Conservation (phyloP, 768 basidiomycete genomes). For the Galerina sulciceps region DNA sequence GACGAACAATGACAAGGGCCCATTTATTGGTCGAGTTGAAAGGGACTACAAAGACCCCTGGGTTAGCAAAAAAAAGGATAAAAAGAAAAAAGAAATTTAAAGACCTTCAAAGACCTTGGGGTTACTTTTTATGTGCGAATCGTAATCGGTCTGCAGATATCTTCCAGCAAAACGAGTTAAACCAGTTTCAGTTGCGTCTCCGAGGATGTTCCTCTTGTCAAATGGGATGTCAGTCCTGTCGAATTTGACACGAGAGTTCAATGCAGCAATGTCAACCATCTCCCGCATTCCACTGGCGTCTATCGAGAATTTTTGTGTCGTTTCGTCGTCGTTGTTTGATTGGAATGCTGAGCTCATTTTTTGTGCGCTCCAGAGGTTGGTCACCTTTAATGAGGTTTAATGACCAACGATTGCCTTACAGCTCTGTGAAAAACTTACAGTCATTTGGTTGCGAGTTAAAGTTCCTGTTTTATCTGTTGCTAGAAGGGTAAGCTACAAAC, state of each 20-base stretch:
- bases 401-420: background rate
- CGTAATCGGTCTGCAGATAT: constrained; percentile 53
- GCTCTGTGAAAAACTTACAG: constrained; percentile 34
- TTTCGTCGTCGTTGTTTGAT: constrained; percentile 71
- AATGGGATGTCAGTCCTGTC: constrained; percentile 67
- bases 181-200: constrained; percentile 80
- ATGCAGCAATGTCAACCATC: constrained; percentile 63
- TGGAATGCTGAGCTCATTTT: constrained; percentile 71
- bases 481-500: constrained; percentile 57
- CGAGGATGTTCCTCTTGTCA: constrained; percentile 62
- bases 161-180: constrained; percentile 69
- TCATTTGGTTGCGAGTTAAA: constrained; percentile 75
- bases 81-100: background rate
- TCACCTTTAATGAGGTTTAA: constrained; percentile 40
- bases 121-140: constrained; percentile 50
- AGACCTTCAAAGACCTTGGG: constrained; percentile 66
- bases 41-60: constrained; percentile 43
- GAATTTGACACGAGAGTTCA: constrained; percentile 75
- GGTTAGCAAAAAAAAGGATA: background rate
- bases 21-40: constrained; percentile 79
- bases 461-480: constrained; percentile 79
- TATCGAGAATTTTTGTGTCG: constrained; percentile 52
- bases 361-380: constrained; percentile 67
- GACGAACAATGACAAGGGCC: constrained; percentile 67
- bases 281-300: constrained; percentile 64